Percentiles rank a stretch among this genome's conserved stretches.
Conservation (phyloP, 106 monocot species). For the Hemerocallis citrina region DNA sequence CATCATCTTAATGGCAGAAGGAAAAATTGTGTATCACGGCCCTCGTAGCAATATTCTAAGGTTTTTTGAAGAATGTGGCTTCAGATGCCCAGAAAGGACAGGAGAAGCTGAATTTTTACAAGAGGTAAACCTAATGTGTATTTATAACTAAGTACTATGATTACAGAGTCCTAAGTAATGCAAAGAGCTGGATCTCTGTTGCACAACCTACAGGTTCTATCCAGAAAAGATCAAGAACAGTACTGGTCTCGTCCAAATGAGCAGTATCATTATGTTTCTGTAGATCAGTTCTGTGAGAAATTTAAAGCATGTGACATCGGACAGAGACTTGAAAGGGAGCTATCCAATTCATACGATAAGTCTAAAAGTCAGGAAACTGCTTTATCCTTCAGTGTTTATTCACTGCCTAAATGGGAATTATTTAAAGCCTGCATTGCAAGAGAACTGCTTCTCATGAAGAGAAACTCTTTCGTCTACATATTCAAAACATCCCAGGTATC, state of each 20-base stretch:
- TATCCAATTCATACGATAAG: conserved; percentile 43
- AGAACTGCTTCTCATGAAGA: conserved; percentile 76
- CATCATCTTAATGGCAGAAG: conserved; percentile 74
- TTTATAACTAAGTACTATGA: background rate
- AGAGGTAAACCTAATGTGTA: conserved; percentile 39
- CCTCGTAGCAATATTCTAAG: conserved; percentile 31
- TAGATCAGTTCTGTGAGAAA: conserved; percentile 33
- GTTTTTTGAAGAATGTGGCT: conserved; percentile 76
- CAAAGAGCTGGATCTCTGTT: background rate
- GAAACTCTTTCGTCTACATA: conserved; percentile 68
- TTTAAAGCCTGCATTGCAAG: conserved; percentile 64
- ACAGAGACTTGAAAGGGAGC: conserved; percentile 20
- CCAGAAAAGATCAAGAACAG: conserved; percentile 80
- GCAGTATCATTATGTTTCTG: conserved; percentile 37
- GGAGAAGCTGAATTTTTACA: conserved; percentile 84
- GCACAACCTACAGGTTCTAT: conserved; percentile 52
- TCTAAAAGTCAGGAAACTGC: conserved; percentile 32
- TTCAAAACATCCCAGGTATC: conserved; percentile 64
- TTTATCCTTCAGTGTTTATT: conserved; percentile 45
- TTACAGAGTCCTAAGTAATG: background rate
- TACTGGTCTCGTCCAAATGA: conserved; percentile 43
- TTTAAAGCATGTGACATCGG: conserved; percentile 52
- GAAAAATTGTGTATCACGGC: conserved; percentile 76
- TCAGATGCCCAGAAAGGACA: conserved; percentile 86
- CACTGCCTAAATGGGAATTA: conserved; percentile 63